These are phyloP conservation scores for Phytophthora niederhauseri DNA, from an alignment of 352 stramenopile genomes.

Conservation along the genomic window DNA sequence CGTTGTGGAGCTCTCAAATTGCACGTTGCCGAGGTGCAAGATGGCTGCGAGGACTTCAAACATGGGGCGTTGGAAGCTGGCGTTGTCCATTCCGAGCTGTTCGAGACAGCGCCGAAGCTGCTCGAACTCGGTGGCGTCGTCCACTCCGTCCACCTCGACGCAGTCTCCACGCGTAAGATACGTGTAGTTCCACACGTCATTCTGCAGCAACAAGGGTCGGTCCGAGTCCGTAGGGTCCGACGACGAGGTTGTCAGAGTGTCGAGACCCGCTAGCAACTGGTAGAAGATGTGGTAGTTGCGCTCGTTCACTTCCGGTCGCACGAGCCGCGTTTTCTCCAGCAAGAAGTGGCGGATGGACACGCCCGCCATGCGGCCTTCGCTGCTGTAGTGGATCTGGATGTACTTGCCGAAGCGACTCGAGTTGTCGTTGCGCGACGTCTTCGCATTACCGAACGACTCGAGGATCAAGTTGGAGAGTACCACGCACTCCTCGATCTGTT, in stretches of 20 bases:
- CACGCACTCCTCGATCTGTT: constrained; percentile 85
- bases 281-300: constrained; percentile 90
- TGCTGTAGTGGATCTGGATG: constrained; percentile 87
- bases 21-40: constrained; percentile 73
- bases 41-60: constrained; percentile 77
- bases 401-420: constrained; percentile 93
- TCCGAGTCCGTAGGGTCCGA: constrained; percentile 23
- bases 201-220: constrained; percentile 36
- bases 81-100: constrained; percentile 72
- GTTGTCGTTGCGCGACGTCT: constrained; percentile 90
- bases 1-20: constrained; percentile 44
- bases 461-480: constrained; percentile 84
- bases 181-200: constrained; percentile 73
- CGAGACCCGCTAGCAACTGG: constrained; percentile 63
- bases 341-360: constrained; percentile 84
- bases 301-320: constrained; percentile 70
- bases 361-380: constrained; percentile 70
- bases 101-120: constrained; percentile 67
- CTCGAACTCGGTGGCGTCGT: constrained; percentile 75
- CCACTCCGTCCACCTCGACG: constrained; percentile 74
- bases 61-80: constrained; percentile 66
- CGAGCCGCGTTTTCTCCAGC: constrained; percentile 79
- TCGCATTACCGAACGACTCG: constrained; percentile 88
- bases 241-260: constrained; percentile 28
- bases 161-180: constrained; percentile 79